Conservation (phyloP, 2,329 filamentous ascomycete genomes). For the Microdochium trichocladiopsis region DNA sequence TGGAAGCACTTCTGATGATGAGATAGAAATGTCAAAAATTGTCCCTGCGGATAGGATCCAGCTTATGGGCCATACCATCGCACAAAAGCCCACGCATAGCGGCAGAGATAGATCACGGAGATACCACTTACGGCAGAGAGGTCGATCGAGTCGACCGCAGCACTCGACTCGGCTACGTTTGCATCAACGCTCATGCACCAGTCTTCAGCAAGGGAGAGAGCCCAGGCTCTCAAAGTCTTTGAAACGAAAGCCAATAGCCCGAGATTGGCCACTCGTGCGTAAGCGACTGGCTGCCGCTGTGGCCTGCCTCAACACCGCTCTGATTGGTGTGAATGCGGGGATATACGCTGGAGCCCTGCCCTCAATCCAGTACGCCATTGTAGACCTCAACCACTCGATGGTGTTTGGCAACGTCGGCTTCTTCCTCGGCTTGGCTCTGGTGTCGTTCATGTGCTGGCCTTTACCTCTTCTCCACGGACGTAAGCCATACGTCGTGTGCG, state of each 20-base stretch:
- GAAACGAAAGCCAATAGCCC: constrained; percentile 58
- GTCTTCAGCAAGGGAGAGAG: constrained; percentile 37
- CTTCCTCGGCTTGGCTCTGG: constrained; percentile 63
- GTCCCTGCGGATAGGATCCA: constrained; percentile 2
- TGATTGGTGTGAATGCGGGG: constrained; percentile 64
- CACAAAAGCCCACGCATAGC: constrained; percentile 12
- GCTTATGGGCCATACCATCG: constrained; percentile 14
- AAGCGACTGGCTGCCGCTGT: constrained; percentile 64
- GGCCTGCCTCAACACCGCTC: constrained; percentile 65
- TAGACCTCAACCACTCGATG: constrained; percentile 58
- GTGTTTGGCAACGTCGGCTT: constrained; percentile 69
- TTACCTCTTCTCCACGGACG: constrained; percentile 68
- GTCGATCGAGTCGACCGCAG: neutral
- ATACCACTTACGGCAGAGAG: neutral
- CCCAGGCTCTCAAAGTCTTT: constrained; percentile 49
- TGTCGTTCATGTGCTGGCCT: constrained; percentile 67
- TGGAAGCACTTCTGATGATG: constrained; percentile 18
- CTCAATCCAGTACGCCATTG: constrained; percentile 71
- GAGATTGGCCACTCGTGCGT: constrained; percentile 61
- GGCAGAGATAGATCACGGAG: constrained; percentile 18
- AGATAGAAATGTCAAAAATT: constrained; percentile 12
- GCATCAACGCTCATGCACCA: constrained; percentile 45
- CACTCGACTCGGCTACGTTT: constrained; percentile 28
- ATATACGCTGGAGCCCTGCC: constrained; percentile 75
- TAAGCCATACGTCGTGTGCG: constrained; percentile 67